Conservation (phyloP, 73 alveolate species). For the Uronychia binucleata region DNA sequence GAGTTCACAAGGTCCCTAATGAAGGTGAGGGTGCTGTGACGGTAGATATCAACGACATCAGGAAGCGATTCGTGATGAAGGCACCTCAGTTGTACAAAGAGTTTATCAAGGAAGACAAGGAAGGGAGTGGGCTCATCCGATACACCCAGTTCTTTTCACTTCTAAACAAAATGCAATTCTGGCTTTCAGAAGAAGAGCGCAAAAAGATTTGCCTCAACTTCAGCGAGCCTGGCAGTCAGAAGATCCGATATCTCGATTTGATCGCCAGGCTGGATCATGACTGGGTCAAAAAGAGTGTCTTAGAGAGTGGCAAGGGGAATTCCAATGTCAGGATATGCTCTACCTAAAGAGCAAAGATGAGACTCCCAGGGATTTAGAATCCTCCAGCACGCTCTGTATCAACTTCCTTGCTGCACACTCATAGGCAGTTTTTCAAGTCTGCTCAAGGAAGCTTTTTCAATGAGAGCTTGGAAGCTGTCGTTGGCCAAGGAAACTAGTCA, state of each 20-base stretch:
- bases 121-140: background rate
- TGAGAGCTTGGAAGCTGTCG: background rate
- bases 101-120: background rate
- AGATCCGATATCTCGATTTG: background rate
- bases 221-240: background rate
- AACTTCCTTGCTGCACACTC: too few species aligned
- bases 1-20: background rate
- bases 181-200: background rate
- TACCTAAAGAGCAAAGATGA: background rate
- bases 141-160: background rate
- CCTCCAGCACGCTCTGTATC: too few species aligned
- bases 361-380: background rate
- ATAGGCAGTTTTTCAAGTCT: background rate
- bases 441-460: background rate
- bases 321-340: background rate
- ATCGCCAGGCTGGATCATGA: background rate
- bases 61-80: background rate
- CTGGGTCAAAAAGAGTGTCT: background rate
- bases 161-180: background rate
- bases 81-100: background rate
- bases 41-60: background rate
- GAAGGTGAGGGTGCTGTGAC: background rate
- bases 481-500: background rate
- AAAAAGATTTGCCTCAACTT: background rate
- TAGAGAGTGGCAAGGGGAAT: background rate